Evolutionary conservation across 345 rosid genomes (phyloP).

Genomic region (Turnera subulata): DNA sequence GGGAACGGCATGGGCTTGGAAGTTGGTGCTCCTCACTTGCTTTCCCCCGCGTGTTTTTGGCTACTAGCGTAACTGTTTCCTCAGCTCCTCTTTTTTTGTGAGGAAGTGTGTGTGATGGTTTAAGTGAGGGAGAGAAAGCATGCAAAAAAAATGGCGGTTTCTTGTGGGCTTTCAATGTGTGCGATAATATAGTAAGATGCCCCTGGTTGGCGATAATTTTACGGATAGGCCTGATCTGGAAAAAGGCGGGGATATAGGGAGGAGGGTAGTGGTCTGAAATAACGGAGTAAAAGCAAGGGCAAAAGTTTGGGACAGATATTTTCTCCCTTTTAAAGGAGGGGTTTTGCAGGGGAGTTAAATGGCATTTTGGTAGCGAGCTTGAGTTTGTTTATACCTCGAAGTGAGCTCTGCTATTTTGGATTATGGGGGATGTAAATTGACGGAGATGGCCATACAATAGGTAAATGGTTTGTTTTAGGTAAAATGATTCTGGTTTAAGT

Average conservation of each 20-base stretch:
- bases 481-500: too few relatives aligned
- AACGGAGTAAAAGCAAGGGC: neutral
- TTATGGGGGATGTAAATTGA: too few relatives aligned
- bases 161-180: neutral
- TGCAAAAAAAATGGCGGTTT: slow-evolving; percentile 12
- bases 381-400: too few relatives aligned
- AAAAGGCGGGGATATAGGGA: neutral
- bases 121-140: neutral
- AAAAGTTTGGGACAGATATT: neutral
- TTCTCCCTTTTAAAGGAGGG: neutral
- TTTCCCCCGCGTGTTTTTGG: too few relatives aligned
- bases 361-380: too few relatives aligned
- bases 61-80: slow-evolving; percentile 3
- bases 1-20: too few relatives aligned
- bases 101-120: too few relatives aligned
- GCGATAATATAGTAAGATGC: neutral
- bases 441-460: too few relatives aligned
- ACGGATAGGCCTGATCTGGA: neutral
- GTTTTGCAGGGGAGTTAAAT: too few relatives aligned
- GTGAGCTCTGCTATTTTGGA: too few relatives aligned
- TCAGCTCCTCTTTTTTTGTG: neutral
- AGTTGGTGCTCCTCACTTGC: too few relatives aligned
- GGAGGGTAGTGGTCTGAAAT: neutral
- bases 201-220: neutral
- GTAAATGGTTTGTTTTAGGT: too few relatives aligned